Conservation (phyloP, 2,329 filamentous ascomycete genomes). For the Tolypocladium ophioglossoides region DNA sequence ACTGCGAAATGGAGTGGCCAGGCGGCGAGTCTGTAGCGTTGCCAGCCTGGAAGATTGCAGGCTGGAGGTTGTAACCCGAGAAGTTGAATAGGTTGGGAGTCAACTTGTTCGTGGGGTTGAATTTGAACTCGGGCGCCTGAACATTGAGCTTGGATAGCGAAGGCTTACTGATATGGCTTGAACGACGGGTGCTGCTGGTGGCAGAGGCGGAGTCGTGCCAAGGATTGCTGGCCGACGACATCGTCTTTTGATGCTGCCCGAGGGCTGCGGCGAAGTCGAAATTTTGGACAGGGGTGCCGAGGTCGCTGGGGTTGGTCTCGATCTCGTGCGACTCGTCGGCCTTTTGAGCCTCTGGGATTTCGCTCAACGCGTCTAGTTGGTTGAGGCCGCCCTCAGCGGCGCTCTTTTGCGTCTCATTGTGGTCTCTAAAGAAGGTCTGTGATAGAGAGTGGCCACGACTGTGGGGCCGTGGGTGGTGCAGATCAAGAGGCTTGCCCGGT, state of each 20-base stretch:
- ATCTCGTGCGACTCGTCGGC: conserved; percentile 52
- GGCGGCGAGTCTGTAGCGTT: conserved; percentile 6
- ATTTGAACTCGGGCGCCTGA: conserved; percentile 79
- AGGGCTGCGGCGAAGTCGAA: conserved; percentile 35
- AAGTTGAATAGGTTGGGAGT: conserved; percentile 41
- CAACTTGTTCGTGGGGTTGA: conserved; percentile 47
- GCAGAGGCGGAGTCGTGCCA: conserved; percentile 44
- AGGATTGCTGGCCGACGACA: conserved; percentile 50
- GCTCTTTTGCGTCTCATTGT: conserved; percentile 33
- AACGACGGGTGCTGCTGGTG: conserved; percentile 25
- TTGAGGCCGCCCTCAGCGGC: conserved; percentile 26
- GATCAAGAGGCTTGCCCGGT: conserved; percentile 41
- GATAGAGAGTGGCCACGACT: conserved; percentile 62
- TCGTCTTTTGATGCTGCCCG: conserved; percentile 40
- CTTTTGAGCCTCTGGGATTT: conserved; percentile 27
- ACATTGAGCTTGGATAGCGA: conserved; percentile 79
- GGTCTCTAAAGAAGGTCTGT: conserved; percentile 52
- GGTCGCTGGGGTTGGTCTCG: conserved; percentile 63
- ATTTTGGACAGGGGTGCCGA: conserved; percentile 50
- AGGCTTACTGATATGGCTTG: conserved; percentile 54
- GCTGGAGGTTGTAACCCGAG: conserved; percentile 34
- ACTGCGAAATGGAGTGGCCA: conserved; percentile 18
- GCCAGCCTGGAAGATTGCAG: conserved; percentile 33
- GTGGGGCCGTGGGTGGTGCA: conserved; percentile 66
- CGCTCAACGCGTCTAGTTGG: conserved; percentile 29